Evolutionary conservation across 805 yeast species (phyloP).

Genomic region (Saturnispora dispora): DNA sequence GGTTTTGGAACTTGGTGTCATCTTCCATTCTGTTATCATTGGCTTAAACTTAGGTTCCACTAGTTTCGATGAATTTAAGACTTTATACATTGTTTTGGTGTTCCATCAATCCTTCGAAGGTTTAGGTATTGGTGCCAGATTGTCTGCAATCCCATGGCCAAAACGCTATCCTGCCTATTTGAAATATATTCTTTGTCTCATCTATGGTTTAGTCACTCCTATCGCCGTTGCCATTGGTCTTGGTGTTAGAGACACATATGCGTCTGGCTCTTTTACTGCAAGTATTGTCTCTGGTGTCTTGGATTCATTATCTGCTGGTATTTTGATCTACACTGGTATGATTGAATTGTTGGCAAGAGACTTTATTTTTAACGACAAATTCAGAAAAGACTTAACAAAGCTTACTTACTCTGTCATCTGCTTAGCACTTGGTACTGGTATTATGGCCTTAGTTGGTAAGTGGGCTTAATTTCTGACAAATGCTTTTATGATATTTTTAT

Average conservation of each 20-base stretch:
- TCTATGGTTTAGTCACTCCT: conserved; percentile 53
- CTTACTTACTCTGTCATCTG: conserved; percentile 40
- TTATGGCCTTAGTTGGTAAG: conserved; percentile 66
- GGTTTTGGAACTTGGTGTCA: conserved; percentile 56
- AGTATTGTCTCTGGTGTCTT: conserved; percentile 58
- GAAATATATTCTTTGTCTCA: conserved; percentile 43
- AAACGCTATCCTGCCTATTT: conserved; percentile 14
- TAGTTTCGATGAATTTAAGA: conserved; percentile 54
- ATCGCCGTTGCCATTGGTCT: conserved; percentile 67
- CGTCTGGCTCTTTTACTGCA: conserved; percentile 44
- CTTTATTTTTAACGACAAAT: conserved; percentile 49
- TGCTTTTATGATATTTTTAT: not conserved
- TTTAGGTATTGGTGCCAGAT: conserved; percentile 68
- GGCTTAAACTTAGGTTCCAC: conserved; percentile 68
- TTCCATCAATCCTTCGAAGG: conserved; percentile 81
- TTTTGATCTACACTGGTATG: conserved; percentile 61
- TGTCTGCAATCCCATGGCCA: conserved; percentile 44
- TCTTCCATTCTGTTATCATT: conserved; percentile 72
- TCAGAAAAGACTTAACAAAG: conserved; percentile 40
- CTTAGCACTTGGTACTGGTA: conserved; percentile 51
- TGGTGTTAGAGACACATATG: conserved; percentile 54
- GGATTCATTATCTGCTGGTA: conserved; percentile 67
- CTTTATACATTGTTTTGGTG: conserved; percentile 53
- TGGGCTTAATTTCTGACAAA: conserved; percentile 40
- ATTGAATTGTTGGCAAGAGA: conserved; percentile 74